Conservation (phyloP, 1,284 basidiomycete species). For the Afroboletus lepidellus region DNA sequence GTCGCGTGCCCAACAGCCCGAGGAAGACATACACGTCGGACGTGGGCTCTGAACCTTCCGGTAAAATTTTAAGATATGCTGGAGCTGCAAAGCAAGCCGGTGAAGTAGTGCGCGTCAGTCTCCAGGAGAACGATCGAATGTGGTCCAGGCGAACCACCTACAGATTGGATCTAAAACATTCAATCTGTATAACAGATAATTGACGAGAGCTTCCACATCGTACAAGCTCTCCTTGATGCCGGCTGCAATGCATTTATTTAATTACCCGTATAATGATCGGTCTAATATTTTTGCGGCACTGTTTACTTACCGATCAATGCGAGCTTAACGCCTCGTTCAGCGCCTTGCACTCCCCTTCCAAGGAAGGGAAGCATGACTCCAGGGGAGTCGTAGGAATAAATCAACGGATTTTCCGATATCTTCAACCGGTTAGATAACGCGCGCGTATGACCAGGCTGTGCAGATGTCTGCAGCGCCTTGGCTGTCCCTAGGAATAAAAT, state of each 20-base stretch:
- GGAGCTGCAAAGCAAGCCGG: conserved; percentile 44
- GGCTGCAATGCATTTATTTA: conserved; percentile 48
- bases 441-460: conserved; percentile 86
- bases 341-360: conserved; percentile 80
- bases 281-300: not conserved
- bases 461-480: conserved; percentile 88
- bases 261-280: conserved; percentile 2
- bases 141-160: conserved; percentile 39
- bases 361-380: conserved; percentile 97
- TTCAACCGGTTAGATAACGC: conserved; percentile 82
- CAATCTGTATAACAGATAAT: conserved; percentile 87
- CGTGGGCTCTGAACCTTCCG: conserved; percentile 52
- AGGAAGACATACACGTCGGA: conserved; percentile 66
- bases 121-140: conserved; percentile 7
- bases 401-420: conserved; percentile 72
- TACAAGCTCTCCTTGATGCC: conserved; percentile 95
- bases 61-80: conserved; percentile 66
- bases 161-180: conserved; percentile 74
- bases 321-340: conserved; percentile 90
- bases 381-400: conserved; percentile 95
- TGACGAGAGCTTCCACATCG: conserved; percentile 79
- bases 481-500: conserved; percentile 46
- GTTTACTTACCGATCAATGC: conserved; percentile 78
- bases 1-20: conserved; percentile 62
- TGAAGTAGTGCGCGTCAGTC: not conserved